phyloP scores from a whole-genome alignment of 2,329 filamentous ascomycete genomes.

The Exophiala mesophila region DNA sequence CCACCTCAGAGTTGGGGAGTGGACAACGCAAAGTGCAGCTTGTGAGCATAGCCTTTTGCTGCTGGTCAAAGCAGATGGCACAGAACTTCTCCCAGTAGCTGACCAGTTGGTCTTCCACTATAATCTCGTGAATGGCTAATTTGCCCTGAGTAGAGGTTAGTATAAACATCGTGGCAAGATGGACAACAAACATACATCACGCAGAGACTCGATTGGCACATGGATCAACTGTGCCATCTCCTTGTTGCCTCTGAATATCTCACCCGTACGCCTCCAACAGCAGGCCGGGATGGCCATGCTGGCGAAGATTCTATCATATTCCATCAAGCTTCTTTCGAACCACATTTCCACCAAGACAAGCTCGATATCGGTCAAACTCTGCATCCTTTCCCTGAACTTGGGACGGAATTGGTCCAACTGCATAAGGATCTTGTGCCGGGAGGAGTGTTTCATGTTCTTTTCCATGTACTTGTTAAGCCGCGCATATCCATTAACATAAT shows the following conservation, averaged over 20 bases:
- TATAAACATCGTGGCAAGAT: background rate
- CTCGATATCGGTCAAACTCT: slow-evolving; percentile 86
- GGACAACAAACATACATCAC: slow-evolving; percentile 64
- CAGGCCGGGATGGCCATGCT: slow-evolving; percentile 98
- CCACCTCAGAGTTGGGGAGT: slow-evolving; percentile 60
- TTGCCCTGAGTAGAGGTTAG: slow-evolving; percentile 61
- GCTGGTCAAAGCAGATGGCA: slow-evolving; percentile 90
- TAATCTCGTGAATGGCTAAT: slow-evolving; percentile 89
- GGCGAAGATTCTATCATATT: slow-evolving; percentile 96
- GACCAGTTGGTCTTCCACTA: slow-evolving; percentile 90
- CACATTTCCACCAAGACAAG: slow-evolving; percentile 97
- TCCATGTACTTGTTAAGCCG: slow-evolving; percentile 89
- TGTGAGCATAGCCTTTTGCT: slow-evolving; percentile 90
- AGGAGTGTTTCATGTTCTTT: slow-evolving; percentile 72
- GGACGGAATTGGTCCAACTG: slow-evolving; percentile 91
- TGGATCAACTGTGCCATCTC: slow-evolving; percentile 97
- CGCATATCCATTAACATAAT: slow-evolving; percentile 95
- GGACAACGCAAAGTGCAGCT: slow-evolving; percentile 87
- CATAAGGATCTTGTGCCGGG: slow-evolving; percentile 84
- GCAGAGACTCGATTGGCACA: slow-evolving; percentile 80
- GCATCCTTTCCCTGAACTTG: slow-evolving; percentile 92
- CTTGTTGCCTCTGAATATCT: slow-evolving; percentile 96
- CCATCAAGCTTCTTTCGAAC: slow-evolving; percentile 95
- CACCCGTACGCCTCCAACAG: slow-evolving; percentile 92
- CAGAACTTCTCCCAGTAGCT: slow-evolving; percentile 99